Conservation (phyloP, 345 rosid species). For the Balakata baccata region DNA sequence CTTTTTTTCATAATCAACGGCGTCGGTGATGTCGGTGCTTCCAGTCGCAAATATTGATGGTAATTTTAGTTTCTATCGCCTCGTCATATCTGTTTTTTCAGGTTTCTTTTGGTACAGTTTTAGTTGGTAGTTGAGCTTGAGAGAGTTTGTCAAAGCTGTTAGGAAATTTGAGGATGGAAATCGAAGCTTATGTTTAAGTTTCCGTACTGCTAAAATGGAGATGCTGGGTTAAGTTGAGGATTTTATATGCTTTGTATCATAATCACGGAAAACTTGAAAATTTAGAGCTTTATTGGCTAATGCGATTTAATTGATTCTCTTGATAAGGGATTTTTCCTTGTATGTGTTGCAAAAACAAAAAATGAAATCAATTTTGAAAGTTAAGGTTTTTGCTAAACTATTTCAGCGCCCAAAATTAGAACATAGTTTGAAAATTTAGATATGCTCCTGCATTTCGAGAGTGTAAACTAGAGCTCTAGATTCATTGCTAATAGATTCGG, state of each 20-base stretch:
- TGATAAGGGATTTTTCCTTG: background rate
- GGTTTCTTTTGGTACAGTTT: conserved; percentile 13
- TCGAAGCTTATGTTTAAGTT: background rate
- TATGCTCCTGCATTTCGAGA: conserved; percentile 1
- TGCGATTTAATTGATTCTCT: background rate
- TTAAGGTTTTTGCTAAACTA: background rate
- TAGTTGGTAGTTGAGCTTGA: background rate
- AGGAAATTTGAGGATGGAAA: conserved; percentile 7
- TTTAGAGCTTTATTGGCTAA: background rate
- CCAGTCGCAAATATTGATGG: conserved; percentile 31
- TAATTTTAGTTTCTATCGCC: conserved; percentile 18
- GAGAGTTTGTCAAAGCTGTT: conserved; percentile 4
- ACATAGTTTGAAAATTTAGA: background rate
- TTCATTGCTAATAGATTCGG: background rate
- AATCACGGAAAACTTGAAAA: background rate
- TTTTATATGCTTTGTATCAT: background rate
- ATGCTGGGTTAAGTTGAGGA: background rate
- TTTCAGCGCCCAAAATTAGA: background rate
- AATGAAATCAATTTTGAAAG: background rate
- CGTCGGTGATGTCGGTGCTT: conserved; percentile 63
- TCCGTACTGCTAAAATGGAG: background rate
- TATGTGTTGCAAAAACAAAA: background rate
- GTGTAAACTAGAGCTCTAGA: background rate
- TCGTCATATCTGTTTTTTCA: background rate
- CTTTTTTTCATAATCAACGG: conserved; percentile 23